These are phyloP conservation scores for Populus tremula DNA, from an alignment of 345 rosid species.

Conservation along the genomic window DNA sequence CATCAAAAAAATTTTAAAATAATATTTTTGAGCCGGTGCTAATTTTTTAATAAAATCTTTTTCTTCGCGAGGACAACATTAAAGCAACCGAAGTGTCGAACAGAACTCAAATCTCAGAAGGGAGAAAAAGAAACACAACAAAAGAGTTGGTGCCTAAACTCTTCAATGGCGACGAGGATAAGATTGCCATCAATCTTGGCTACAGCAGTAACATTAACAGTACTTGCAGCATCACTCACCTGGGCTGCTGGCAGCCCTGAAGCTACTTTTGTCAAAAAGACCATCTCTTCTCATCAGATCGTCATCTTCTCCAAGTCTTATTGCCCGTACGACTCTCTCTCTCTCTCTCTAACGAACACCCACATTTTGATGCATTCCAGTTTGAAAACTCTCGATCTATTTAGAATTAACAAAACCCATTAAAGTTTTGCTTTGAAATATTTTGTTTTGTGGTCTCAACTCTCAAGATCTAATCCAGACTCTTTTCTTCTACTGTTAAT, in stretches of 20 bases:
- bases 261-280: conserved; percentile 59
- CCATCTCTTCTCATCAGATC: conserved; percentile 77
- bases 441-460: too few species aligned
- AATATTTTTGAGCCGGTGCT: too few species aligned
- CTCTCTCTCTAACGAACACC: neutral
- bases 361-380: neutral
- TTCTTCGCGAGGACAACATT: too few species aligned
- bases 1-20: too few species aligned
- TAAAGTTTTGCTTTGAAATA: too few species aligned
- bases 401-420: neutral
- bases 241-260: conserved; percentile 33
- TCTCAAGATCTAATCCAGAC: too few species aligned
- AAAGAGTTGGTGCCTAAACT: neutral
- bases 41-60: too few species aligned
- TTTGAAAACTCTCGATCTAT: neutral
- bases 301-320: conserved; percentile 97
- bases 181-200: conserved; percentile 9
- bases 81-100: too few species aligned
- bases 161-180: conserved; percentile 11
- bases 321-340: conserved; percentile 64
- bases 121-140: too few species aligned
- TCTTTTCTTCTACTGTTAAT: too few species aligned
- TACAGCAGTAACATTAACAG: neutral
- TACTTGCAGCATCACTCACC: conserved; percentile 8
- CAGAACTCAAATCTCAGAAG: too few species aligned